Base-by-base conservation (phyloP, 768 basidiomycete genomes). In the Lepiota venenata region DNA sequence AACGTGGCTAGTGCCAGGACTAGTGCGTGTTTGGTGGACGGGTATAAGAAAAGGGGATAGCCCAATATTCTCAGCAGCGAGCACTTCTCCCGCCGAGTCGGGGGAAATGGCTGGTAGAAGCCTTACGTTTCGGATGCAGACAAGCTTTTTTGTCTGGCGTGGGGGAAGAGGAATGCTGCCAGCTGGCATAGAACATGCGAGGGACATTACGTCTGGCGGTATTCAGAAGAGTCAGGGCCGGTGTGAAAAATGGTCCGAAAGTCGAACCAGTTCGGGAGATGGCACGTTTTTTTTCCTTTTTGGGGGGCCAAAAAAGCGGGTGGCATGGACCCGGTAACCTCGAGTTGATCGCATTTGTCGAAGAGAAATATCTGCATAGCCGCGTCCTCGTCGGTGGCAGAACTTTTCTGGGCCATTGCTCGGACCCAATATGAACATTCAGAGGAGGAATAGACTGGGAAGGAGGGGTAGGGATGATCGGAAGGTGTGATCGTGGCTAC, bases 401-500 rank as follows among this genome's bases (percentile, higher is more conserved):
- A 21, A 12, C 15, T n/a, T 18, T 16, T 2, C 29, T 36, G 41
- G 50, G 35, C 50, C 42, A 37, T 52, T 43, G 41, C 41, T 52
- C 29, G 50, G 50, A 25, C 50, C 50, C 27, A 44, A 12, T 3
- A 39, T 32, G 16, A 22, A 18, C 38, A 4, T 16, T 32, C 32
- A 20, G 15, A 43, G 39, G 21, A 16, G 8, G 32, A 35, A 22
- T 38, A 39, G 45, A 45, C 21, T 52, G 20, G 42, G 41, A 38
- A 21, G 40, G 32, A n/a, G 41, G 35, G 42, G 41, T n/a, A 21
- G 40, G 32, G 42, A 22, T 27, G 43, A 45, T 37, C 36, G 21
- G 53, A 32, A 21, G 50, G 20, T 47, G 56, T 61, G 58, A 60
- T 60, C 45, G 49, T 58, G 50, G 52, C 35, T 43, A 52, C 42